Percentiles rank a stretch among this genome's conserved stretches.
These are phyloP conservation scores for Saturnispora serradocipensis DNA, from an alignment of 805 yeast species.

Conservation along the genomic window DNA sequence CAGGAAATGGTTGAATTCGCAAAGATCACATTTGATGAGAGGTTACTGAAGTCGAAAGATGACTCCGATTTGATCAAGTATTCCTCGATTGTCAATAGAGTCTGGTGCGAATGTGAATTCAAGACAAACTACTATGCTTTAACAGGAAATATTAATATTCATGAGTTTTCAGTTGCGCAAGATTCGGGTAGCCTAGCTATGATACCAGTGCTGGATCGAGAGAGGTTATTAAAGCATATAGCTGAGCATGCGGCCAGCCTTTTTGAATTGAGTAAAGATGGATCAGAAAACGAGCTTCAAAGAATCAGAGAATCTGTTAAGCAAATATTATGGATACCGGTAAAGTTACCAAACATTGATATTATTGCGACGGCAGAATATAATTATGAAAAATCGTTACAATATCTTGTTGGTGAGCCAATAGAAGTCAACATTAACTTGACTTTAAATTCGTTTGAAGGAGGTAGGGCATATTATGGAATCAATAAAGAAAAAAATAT, in stretches of 20 bases:
- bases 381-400: slow-evolving; percentile 30
- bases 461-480: neutral
- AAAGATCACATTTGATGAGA: slow-evolving; percentile 8
- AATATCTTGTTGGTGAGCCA: slow-evolving; percentile 55
- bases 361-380: slow-evolving; percentile 51
- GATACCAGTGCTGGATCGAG: slow-evolving; percentile 13
- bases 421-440: slow-evolving; percentile 38
- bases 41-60: neutral
- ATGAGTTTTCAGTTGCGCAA: slow-evolving; percentile 10
- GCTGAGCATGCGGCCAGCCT: slow-evolving; percentile 10
- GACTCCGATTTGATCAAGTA: slow-evolving; percentile 17
- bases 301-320: slow-evolving; percentile 2
- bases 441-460: slow-evolving; percentile 17
- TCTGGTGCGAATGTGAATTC: slow-evolving; percentile 17
- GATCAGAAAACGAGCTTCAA: slow-evolving; percentile 9
- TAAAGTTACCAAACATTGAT: slow-evolving; percentile 52
- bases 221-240: slow-evolving; percentile 10
- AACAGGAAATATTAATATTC: slow-evolving; percentile 14
- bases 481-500: slow-evolving; percentile 4
- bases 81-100: slow-evolving; percentile 11
- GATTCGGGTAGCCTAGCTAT: slow-evolving; percentile 7
- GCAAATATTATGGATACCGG: slow-evolving; percentile 35
- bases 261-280: neutral
- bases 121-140: slow-evolving; percentile 25
- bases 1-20: slow-evolving; percentile 34